A percentile compares a stretch with the other conserved stretches of the same genome.
Evolutionary conservation across 495 filamentous ascomycete genomes (phyloP).

Genomic region (Tuber aestivum): DNA sequence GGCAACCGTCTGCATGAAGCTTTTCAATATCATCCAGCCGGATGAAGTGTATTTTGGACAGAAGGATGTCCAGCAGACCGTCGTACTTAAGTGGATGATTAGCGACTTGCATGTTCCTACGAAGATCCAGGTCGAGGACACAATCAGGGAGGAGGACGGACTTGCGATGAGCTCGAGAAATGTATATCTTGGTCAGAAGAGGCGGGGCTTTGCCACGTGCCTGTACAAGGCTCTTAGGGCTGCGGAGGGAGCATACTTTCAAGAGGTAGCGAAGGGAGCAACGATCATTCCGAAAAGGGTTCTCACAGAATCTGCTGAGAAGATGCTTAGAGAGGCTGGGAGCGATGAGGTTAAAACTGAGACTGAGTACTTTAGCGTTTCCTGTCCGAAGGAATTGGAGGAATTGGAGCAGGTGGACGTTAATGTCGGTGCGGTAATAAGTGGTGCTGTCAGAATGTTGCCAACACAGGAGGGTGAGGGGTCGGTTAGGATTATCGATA

Average conservation of each 20-base stretch:
- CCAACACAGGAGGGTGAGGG: slow-evolving; percentile 72
- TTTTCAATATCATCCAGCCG: slow-evolving; percentile 86
- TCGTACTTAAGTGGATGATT: slow-evolving; percentile 80
- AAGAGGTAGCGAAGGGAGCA: slow-evolving; percentile 45
- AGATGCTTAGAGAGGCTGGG: slow-evolving; percentile 24
- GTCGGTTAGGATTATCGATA: slow-evolving; percentile 87
- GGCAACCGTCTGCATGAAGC: slow-evolving; percentile 93
- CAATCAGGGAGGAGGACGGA: slow-evolving; percentile 72
- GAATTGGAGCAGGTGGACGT: slow-evolving; percentile 65
- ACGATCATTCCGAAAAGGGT: background rate
- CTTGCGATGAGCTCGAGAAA: slow-evolving; percentile 93
- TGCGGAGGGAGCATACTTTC: slow-evolving; percentile 62
- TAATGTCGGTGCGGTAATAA: slow-evolving; percentile 69
- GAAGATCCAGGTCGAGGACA: slow-evolving; percentile 66
- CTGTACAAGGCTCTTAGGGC: slow-evolving; percentile 61
- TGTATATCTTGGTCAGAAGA: slow-evolving; percentile 74
- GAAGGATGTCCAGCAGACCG: slow-evolving; percentile 95
- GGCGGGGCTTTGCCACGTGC: slow-evolving; percentile 65
- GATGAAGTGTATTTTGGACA: slow-evolving; percentile 94
- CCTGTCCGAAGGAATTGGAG: slow-evolving; percentile 71
- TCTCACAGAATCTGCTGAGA: slow-evolving; percentile 8
- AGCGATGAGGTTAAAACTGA: slow-evolving; percentile 60
- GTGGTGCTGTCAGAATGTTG: slow-evolving; percentile 83
- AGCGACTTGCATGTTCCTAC: slow-evolving; percentile 78
- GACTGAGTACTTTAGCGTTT: slow-evolving; percentile 83